These are phyloP conservation scores for Mortierella sp. DNA, from an alignment of 371 early-diverging fungal species.

Conservation along the genomic window DNA sequence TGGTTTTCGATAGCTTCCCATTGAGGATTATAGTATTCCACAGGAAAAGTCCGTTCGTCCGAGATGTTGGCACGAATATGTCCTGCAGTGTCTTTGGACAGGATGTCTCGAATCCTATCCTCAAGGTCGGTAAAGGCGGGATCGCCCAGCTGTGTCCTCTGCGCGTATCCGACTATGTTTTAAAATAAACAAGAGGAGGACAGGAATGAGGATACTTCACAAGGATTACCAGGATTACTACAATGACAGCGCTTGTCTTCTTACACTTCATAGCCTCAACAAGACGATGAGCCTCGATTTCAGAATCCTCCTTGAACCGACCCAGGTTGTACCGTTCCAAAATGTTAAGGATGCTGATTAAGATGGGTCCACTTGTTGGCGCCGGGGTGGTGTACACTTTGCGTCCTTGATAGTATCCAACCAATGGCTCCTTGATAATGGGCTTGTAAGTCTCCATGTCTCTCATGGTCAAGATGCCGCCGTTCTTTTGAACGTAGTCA, in stretches of 20 bases:
- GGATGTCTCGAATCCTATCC: constrained; percentile 66
- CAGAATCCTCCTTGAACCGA: constrained; percentile 60
- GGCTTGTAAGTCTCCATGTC: constrained; percentile 84
- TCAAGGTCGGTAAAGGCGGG: constrained; percentile 71
- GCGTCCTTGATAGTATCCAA: constrained; percentile 81
- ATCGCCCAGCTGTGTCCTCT: constrained; percentile 85
- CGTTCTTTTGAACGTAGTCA: constrained; percentile 68
- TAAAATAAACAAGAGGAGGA: not conserved
- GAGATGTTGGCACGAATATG: constrained; percentile 75
- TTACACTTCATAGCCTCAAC: constrained; percentile 90
- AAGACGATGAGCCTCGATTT: constrained; percentile 79
- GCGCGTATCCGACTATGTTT: constrained; percentile 75
- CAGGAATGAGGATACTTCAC: not conserved
- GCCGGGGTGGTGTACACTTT: constrained; percentile 69
- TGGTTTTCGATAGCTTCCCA: constrained; percentile 85
- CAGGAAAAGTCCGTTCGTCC: constrained; percentile 60
- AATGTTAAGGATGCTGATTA: constrained; percentile 87
- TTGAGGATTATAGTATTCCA: constrained; percentile 79
- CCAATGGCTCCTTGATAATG: constrained; percentile 66
- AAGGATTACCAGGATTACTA: not conserved
- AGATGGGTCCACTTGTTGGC: constrained; percentile 86
- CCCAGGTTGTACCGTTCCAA: constrained; percentile 84
- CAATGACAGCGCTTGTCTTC: not conserved
- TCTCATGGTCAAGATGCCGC: constrained; percentile 84
- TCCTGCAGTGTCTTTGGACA: constrained; percentile 75